A percentile compares a stretch with the other conserved stretches of the same genome.
Evolutionary conservation across 202 grass and related monocot genomes (phyloP).

Genomic region (Miscanthus sacchariflorus): DNA sequence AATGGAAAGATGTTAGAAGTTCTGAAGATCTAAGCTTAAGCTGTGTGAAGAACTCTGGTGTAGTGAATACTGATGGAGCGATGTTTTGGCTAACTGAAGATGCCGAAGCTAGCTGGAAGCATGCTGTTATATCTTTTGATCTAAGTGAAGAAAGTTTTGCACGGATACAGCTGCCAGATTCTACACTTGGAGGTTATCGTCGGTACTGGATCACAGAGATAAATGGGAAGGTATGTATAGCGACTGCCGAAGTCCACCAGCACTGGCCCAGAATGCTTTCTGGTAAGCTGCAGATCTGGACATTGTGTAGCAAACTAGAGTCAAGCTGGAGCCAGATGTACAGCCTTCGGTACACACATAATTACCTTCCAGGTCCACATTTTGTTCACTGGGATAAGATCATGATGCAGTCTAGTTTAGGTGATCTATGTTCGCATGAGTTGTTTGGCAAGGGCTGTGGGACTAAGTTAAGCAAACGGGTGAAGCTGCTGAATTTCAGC

Average conservation of each 20-base stretch:
- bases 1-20: conserved; percentile 20
- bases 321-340: conserved; percentile 40
- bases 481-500: conserved; percentile 9
- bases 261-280: background rate
- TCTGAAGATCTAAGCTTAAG: conserved; percentile 17
- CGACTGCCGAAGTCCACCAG: background rate
- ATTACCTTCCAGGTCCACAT: background rate
- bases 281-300: conserved; percentile 45
- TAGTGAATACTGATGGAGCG: too few species aligned
- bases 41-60: conserved; percentile 5
- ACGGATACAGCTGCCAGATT: background rate
- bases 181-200: background rate
- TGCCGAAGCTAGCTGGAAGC: background rate
- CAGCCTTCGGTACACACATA: background rate
- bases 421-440: background rate
- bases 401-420: accelerated
- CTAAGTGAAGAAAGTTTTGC: conserved; percentile 6
- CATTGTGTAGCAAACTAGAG: background rate
- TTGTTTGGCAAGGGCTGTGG: conserved; percentile 19
- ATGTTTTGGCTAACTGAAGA: conserved; percentile 11
- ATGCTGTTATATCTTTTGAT: conserved; percentile 33
- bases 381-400: conserved; percentile 41
- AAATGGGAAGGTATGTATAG: conserved; percentile 38
- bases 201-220: conserved; percentile 24
- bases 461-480: background rate